phyloP scores from a whole-genome alignment of 371 early-diverging fungal species.

The Mucor irregularis region DNA sequence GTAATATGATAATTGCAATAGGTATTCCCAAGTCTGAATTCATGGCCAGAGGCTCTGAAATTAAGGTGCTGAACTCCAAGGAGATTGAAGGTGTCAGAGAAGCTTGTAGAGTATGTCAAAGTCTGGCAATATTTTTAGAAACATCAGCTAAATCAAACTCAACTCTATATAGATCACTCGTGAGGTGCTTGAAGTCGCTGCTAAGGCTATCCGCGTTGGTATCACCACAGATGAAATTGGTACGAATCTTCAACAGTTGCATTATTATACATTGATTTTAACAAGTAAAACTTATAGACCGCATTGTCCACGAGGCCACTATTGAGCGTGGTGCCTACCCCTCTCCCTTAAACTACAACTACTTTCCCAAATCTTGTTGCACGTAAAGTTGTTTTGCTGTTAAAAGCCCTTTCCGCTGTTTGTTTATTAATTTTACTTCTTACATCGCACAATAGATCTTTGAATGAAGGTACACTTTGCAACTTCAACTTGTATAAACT shows the following conservation, averaged over 20 bases:
- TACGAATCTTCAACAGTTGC: not conserved
- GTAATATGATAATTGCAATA: too few species aligned
- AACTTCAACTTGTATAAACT: not conserved
- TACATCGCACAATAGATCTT: slow-evolving; percentile 36
- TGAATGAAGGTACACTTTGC: slow-evolving; percentile 53
- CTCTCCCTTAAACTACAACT: slow-evolving; percentile 92
- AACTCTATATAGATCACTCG: slow-evolving; percentile 64
- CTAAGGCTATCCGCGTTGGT: slow-evolving; percentile 77
- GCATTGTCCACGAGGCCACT: slow-evolving; percentile 84
- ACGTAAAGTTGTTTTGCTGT: slow-evolving; percentile 65
- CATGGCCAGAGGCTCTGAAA: slow-evolving; percentile 59
- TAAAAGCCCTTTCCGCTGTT: not conserved
- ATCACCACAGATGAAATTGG: slow-evolving; percentile 90
- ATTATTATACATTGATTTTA: not conserved
- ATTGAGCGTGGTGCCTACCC: slow-evolving; percentile 89
- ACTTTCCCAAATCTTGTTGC: slow-evolving; percentile 92
- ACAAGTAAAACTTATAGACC: slow-evolving; percentile 45
- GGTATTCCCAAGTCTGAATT: slow-evolving; percentile 77
- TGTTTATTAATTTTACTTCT: slow-evolving; percentile 1
- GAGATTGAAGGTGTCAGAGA: slow-evolving; percentile 81
- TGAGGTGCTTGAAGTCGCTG: slow-evolving; percentile 84
- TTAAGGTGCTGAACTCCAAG: slow-evolving; percentile 62
- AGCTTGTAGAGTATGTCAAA: slow-evolving; percentile 69
- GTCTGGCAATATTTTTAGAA: too few species aligned
- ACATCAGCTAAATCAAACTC: not conserved